These are phyloP conservation scores for Lentinus brumalis DNA, from an alignment of 768 basidiomycete species.

Conservation along the genomic window DNA sequence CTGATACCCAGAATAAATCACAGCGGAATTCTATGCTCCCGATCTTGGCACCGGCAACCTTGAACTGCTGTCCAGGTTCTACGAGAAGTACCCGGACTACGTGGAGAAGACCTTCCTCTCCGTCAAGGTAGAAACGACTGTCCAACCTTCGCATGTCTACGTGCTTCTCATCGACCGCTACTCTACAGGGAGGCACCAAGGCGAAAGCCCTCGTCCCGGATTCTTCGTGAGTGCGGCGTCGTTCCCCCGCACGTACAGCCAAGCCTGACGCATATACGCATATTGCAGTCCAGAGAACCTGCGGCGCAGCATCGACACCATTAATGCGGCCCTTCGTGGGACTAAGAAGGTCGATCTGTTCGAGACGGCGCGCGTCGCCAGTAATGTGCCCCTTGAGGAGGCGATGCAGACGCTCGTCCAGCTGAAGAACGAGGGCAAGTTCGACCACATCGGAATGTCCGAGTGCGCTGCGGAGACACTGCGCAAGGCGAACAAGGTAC, in stretches of 20 bases:
- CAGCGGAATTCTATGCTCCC: constrained; percentile 59
- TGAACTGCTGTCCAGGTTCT: constrained; percentile 51
- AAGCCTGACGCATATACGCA: background rate
- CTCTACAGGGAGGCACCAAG: constrained; percentile 26
- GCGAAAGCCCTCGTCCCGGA: constrained; percentile 18
- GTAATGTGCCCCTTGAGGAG: background rate
- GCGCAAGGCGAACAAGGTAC: constrained; percentile 35
- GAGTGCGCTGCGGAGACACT: constrained; percentile 55
- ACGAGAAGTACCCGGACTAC: constrained; percentile 45
- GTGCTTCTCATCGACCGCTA: constrained; percentile 27
- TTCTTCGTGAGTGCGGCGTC: constrained; percentile 28
- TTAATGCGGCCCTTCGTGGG: background rate
- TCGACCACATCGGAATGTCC: constrained; percentile 43
- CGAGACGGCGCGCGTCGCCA: background rate
- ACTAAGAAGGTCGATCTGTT: background rate
- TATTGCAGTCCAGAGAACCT: constrained; percentile 40
- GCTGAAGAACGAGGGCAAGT: background rate
- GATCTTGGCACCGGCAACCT: constrained; percentile 45
- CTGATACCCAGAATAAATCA: too few species aligned
- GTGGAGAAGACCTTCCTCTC: constrained; percentile 50
- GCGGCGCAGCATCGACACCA: constrained; percentile 35
- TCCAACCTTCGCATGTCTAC: constrained; percentile 29
- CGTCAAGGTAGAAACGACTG: constrained; percentile 41
- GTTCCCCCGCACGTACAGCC: too few species aligned
- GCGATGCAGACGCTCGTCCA: constrained; percentile 9